Base-by-base conservation (phyloP, 164 flowering plant genomes). In the Vitis cinerea region DNA sequence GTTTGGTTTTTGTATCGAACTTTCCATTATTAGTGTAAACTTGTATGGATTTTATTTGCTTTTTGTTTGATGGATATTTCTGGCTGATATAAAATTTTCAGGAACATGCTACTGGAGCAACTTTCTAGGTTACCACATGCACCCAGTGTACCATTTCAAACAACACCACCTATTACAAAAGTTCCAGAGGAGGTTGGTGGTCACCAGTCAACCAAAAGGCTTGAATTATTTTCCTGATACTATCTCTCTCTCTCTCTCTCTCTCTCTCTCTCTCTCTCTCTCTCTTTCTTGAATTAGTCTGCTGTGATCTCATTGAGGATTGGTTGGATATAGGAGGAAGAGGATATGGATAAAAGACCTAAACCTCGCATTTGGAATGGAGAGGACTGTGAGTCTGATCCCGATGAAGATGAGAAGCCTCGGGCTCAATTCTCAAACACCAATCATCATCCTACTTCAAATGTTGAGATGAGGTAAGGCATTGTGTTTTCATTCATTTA, bases 71-170 rank as follows among this genome's bases (percentile, higher is more conserved):
- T 19, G 14, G 11, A 14, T 17, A 12, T 19, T 69, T 51, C 23
- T 51, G 16, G 48, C 16, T 17, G 48, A 23, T 67, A 9, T 30
- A 31, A 51, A 9, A 16, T 29, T 54, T 59, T 71, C 79, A 92
- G 97, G 90, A 88, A 69, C 71, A 71, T 80, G 67, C 79, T 90
- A 58, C 76, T 94, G 61, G 98, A 91, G 74, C 96, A 89, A 76
- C 85, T 94, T 61, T 84, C 97, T 53, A 88, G 78, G 72, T 61
- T 94, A 50, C 81, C 85, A 31, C 91, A 89, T 83, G 85, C 84
- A 54, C 98, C 98, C 19, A 90, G 97, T 75, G 91, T 89, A 58
- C 95, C 82, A 52, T 92, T 94, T 72, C 97, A 90, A 73, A 75
- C 73, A 44, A 82, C 88, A 61, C 92, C 93, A 44, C 82, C 94